Percentiles rank a stretch among this genome's conserved stretches.
phyloP scores from a whole-genome alignment of 306 rosid species.

The Acacia crassicarpa region DNA sequence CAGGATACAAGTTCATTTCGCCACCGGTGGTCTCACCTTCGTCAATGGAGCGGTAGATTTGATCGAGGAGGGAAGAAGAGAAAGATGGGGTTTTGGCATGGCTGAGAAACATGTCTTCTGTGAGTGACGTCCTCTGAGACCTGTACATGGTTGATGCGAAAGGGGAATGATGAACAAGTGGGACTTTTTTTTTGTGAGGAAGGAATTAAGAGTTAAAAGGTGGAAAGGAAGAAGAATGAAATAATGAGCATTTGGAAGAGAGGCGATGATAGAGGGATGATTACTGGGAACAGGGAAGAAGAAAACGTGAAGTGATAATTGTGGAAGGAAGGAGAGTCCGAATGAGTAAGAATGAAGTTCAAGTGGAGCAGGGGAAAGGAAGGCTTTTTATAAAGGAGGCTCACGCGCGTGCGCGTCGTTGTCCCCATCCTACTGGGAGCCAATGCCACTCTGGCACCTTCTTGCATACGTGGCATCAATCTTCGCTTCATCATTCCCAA shows the following conservation, averaged over 20 bases:
- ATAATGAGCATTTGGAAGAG: constrained; percentile 16
- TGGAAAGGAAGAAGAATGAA: constrained; percentile 20
- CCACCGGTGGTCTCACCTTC: constrained; percentile 39
- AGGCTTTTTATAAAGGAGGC: constrained; percentile 42
- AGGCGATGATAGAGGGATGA: neutral
- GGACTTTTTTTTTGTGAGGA: neutral
- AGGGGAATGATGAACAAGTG: constrained; percentile 30
- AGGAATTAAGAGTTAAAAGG: neutral
- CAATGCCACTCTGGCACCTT: constrained; percentile 43
- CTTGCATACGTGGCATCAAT: constrained; percentile 45
- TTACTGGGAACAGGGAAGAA: constrained; percentile 37
- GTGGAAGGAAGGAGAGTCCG: neutral
- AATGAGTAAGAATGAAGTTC: constrained; percentile 31
- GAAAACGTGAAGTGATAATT: constrained; percentile 45
- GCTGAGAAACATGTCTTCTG: constrained; percentile 30
- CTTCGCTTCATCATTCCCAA: neutral
- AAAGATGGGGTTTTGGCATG: constrained; percentile 56
- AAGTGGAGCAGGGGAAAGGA: neutral
- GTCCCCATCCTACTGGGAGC: constrained; percentile 30
- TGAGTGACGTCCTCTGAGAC: constrained; percentile 23
- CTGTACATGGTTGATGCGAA: constrained; percentile 43
- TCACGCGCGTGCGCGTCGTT: constrained; percentile 58
- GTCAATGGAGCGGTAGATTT: constrained; percentile 85
- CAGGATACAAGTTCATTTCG: constrained; percentile 47
- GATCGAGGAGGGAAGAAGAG: constrained; percentile 76